These are phyloP conservation scores for Oryza coarctata DNA, from an alignment of 176 grass and related monocot genomes.

Conservation along the genomic window DNA sequence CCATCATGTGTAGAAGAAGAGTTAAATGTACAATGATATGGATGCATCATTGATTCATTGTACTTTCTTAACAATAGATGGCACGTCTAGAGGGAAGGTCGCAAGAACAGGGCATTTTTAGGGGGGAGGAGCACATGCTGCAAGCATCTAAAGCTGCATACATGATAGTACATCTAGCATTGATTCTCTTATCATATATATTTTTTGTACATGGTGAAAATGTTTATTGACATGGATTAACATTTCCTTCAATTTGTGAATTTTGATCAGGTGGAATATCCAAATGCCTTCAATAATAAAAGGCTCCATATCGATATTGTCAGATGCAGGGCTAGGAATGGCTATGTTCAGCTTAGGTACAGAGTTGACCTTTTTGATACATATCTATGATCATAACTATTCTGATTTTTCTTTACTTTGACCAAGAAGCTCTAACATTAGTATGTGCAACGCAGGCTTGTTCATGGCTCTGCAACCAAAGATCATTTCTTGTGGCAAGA, in stretches of 20 bases:
- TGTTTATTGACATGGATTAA: slow-evolving; percentile 1
- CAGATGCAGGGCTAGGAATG: slow-evolving; percentile 91
- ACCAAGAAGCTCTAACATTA: slow-evolving; percentile 11
- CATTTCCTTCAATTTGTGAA: neutral
- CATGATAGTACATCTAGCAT: neutral
- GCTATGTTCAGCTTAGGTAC: slow-evolving; percentile 99
- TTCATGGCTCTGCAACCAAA: slow-evolving; percentile 99
- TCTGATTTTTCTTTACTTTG: neutral
- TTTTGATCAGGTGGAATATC: slow-evolving; percentile 71
- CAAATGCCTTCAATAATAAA: slow-evolving; percentile 96
- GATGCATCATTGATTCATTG: slow-evolving; percentile 15
- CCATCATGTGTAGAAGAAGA: slow-evolving; percentile 1
- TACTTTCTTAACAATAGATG: slow-evolving; percentile 12
- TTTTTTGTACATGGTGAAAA: neutral
- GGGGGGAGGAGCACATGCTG: slow-evolving; percentile 38
- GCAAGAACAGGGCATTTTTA: slow-evolving; percentile 35
- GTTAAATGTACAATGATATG: slow-evolving; percentile 19
- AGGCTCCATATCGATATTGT: slow-evolving; percentile 90
- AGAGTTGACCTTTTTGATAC: neutral
- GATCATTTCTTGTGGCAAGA: slow-evolving; percentile 87
- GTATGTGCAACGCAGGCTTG: slow-evolving; percentile 47
- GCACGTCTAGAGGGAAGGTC: slow-evolving; percentile 25
- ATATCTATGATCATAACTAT: neutral
- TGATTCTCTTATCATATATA: neutral
- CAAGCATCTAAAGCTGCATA: slow-evolving; percentile 8